A percentile compares a stretch with the other conserved stretches of the same genome.
Conservation (phyloP, 352 stramenopile species). For the Plasmopara viticola region DNA sequence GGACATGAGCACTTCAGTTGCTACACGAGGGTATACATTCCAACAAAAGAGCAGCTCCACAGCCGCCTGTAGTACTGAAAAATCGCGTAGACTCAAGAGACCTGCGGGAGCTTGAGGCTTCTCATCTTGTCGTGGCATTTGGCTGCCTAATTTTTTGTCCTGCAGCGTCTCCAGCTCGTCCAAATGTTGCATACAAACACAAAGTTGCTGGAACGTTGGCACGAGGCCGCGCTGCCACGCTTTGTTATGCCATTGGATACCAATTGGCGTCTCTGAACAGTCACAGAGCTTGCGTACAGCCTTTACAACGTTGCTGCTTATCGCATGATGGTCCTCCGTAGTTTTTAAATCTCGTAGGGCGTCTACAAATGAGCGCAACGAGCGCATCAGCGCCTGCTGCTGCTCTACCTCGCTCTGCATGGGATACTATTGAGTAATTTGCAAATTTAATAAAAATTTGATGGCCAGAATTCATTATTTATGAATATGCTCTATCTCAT, state of each 20-base stretch:
- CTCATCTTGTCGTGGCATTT: slow-evolving; percentile 9
- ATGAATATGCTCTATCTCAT: not conserved
- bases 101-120: slow-evolving; percentile 45
- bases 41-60: slow-evolving; percentile 75
- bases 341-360: slow-evolving; percentile 50
- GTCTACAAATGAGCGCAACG: slow-evolving; percentile 61
- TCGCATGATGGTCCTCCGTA: slow-evolving; percentile 7
- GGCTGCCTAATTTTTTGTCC: slow-evolving; percentile 1
- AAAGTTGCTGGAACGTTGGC: slow-evolving; percentile 37
- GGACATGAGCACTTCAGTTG: slow-evolving; percentile 42
- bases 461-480: slow-evolving; percentile 12
- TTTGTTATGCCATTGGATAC: slow-evolving; percentile 16
- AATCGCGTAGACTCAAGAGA: slow-evolving; percentile 78
- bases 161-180: slow-evolving; percentile 30
- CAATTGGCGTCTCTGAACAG: slow-evolving; percentile 5
- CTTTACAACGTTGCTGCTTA: slow-evolving; percentile 13
- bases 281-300: slow-evolving; percentile 34
- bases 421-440: not conserved
- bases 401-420: slow-evolving; percentile 30
- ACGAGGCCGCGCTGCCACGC: slow-evolving; percentile 33
- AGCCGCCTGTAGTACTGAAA: slow-evolving; percentile 73
- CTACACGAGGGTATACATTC: slow-evolving; percentile 47
- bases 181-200: slow-evolving; percentile 38
- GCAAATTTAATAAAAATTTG: not conserved
- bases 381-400: slow-evolving; percentile 49